These are phyloP conservation scores for Xylariomycetidae sp. DNA, from an alignment of 2,329 filamentous ascomycete genomes.

Conservation along the genomic window DNA sequence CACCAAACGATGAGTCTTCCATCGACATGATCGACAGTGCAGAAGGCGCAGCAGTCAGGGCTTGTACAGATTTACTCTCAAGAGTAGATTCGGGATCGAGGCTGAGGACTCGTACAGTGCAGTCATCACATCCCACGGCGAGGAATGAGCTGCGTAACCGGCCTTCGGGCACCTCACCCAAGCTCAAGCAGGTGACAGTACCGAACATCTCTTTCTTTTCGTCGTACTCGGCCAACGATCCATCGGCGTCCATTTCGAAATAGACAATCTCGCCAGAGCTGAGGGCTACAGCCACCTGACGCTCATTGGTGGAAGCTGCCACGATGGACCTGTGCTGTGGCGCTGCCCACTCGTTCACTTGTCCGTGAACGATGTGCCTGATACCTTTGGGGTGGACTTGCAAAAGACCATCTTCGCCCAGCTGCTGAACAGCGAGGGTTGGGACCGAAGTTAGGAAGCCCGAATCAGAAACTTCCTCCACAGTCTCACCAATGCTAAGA, in stretches of 20 bases:
- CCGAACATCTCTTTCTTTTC: conserved; percentile 94
- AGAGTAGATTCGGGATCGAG: conserved; percentile 85
- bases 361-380: conserved; percentile 72
- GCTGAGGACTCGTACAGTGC: conserved; percentile 87
- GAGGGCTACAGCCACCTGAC: conserved; percentile 87
- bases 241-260: conserved; percentile 94
- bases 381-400: conserved; percentile 98
- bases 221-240: conserved; percentile 86
- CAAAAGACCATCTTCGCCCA: conserved; percentile 86
- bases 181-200: conserved; percentile 88
- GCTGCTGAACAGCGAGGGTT: conserved; percentile 86
- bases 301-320: conserved; percentile 85
- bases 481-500: conserved; percentile 90
- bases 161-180: conserved; percentile 89
- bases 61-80: conserved; percentile 91
- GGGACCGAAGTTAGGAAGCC: conserved; percentile 85
- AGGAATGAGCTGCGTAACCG: conserved; percentile 84
- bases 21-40: conserved; percentile 89
- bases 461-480: conserved; percentile 91
- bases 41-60: conserved; percentile 82
- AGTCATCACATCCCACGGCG: conserved; percentile 94
- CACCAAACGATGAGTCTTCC: conserved; percentile 86
- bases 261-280: conserved; percentile 97
- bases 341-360: conserved; percentile 87
- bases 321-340: conserved; percentile 94